These are phyloP conservation scores for Tuber indicum DNA, from an alignment of 495 filamentous ascomycete genomes.

Conservation along the genomic window DNA sequence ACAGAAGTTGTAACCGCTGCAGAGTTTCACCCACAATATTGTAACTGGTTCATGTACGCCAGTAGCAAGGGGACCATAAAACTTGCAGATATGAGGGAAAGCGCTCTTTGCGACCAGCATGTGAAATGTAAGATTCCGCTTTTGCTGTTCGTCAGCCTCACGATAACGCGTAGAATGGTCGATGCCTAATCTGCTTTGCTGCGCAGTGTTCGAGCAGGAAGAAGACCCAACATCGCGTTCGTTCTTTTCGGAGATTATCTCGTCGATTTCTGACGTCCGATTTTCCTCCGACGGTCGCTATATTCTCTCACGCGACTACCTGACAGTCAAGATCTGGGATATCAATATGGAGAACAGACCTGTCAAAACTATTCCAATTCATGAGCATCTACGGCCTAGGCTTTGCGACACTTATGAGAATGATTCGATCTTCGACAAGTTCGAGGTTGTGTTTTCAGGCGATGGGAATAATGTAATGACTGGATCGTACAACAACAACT, in stretches of 20 bases:
- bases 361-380: slow-evolving; percentile 96
- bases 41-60: slow-evolving; percentile 99
- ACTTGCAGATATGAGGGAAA: slow-evolving; percentile 94
- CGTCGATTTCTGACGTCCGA: slow-evolving; percentile 95
- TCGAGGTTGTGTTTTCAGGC: slow-evolving; percentile 97
- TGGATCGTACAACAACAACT: slow-evolving; percentile 99
- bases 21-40: slow-evolving; percentile 94
- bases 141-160: background rate
- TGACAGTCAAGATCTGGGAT: slow-evolving; percentile 99
- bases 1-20: slow-evolving; percentile 98
- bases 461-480: slow-evolving; percentile 99
- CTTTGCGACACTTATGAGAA: slow-evolving; percentile 99
- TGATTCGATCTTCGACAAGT: slow-evolving; percentile 99
- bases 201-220: slow-evolving; percentile 92
- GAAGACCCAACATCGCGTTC: slow-evolving; percentile 97
- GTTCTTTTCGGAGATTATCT: slow-evolving; percentile 99
- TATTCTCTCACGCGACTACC: slow-evolving; percentile 93
- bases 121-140: slow-evolving; percentile 67
- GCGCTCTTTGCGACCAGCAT: slow-evolving; percentile 90
- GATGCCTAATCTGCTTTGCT: slow-evolving; percentile 20
- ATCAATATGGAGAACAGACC: slow-evolving; percentile 97
- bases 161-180: slow-evolving; percentile 4
- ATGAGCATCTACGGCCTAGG: slow-evolving; percentile 89
- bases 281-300: slow-evolving; percentile 95
- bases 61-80: slow-evolving; percentile 99